Percentiles rank a stretch among this genome's conserved stretches.
phyloP scores from a whole-genome alignment of 1,284 basidiomycete genomes.

The Puccinia hordei region DNA sequence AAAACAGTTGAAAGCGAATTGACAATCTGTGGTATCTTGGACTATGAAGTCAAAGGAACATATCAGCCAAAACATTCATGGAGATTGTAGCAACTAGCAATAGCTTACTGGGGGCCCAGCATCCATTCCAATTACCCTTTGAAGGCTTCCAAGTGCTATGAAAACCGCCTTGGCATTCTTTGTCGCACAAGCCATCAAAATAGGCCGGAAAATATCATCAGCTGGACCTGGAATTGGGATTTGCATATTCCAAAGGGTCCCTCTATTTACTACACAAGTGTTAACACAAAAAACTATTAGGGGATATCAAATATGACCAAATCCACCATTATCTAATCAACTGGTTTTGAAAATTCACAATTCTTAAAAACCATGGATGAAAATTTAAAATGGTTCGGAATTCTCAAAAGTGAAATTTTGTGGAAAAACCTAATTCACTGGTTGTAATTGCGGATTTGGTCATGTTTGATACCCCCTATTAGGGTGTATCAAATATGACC shows the following conservation, averaged over 20 bases:
- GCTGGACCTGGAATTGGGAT: conserved; percentile 59
- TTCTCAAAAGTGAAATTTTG: too few species aligned
- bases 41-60: conserved; percentile 61
- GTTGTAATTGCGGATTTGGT: too few species aligned
- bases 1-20: conserved; percentile 80
- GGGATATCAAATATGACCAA: too few species aligned
- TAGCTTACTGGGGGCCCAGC: conserved; percentile 69
- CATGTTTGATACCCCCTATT: too few species aligned
- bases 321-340: too few species aligned
- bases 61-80: conserved; percentile 4
- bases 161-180: conserved; percentile 91
- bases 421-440: too few species aligned
- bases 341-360: too few species aligned
- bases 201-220: conserved; percentile 78
- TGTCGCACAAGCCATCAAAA: conserved; percentile 90
- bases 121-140: conserved; percentile 82
- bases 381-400: too few species aligned
- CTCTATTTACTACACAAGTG: too few species aligned
- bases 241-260: conserved; percentile 53
- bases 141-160: conserved; percentile 85
- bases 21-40: conserved; percentile 75
- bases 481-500: too few species aligned
- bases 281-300: too few species aligned
- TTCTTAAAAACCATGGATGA: too few species aligned
- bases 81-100: neutral